Conservation (phyloP, 108 stramenopile species). For the Parmales sp. region DNA sequence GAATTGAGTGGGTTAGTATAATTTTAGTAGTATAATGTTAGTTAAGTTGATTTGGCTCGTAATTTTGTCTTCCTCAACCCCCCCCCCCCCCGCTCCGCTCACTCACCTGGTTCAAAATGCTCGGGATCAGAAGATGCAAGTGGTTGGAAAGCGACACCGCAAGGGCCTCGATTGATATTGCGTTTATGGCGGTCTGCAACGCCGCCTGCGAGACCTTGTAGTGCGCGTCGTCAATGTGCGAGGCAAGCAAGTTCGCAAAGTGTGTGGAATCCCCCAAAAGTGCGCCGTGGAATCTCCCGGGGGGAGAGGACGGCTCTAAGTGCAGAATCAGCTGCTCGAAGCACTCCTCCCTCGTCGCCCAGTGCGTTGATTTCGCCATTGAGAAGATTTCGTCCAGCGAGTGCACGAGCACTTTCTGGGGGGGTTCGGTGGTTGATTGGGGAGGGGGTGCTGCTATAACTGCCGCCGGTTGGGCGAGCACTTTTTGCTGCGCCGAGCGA, state of each 20-base stretch:
- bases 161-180: not conserved
- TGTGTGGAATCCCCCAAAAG: not conserved
- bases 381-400: not conserved
- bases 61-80: too few relatives aligned
- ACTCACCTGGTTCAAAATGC: not conserved
- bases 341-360: slow-evolving; percentile 7
- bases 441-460: too few relatives aligned
- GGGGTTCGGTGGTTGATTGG: too few relatives aligned
- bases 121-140: slow-evolving; percentile 3
- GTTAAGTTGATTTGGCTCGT: not conserved
- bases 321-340: too few relatives aligned
- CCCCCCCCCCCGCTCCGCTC: too few relatives aligned
- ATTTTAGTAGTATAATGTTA: too few relatives aligned
- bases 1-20: too few relatives aligned
- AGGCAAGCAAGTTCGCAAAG: not conserved
- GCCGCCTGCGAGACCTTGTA: slow-evolving; percentile 6
- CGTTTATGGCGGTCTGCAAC: not conserved
- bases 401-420: too few relatives aligned
- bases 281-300: too few relatives aligned
- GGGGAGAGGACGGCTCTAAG: too few relatives aligned
- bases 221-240: slow-evolving; percentile 1
- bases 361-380: not conserved
- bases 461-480: too few relatives aligned
- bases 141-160: not conserved
- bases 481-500: too few relatives aligned